Conservation (phyloP, 2,329 filamentous ascomycete species). For the Fusarium sp. region DNA sequence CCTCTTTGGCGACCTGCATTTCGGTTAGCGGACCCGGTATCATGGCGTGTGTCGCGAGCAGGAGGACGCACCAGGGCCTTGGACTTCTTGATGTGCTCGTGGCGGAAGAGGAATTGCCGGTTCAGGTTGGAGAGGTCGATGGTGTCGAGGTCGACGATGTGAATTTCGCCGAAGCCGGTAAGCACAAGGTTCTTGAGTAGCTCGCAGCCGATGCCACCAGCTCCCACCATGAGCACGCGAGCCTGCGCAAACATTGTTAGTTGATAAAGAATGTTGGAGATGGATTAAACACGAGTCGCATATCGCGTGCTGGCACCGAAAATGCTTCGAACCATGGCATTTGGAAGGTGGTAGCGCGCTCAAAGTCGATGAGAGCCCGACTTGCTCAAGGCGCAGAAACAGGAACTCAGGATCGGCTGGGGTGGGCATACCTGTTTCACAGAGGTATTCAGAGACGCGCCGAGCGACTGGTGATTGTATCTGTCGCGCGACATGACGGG, state of each 20-base stretch:
- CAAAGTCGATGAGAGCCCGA: not conserved
- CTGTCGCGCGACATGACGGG: conserved; percentile 59
- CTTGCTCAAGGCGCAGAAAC: conserved; percentile 16
- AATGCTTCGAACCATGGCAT: not conserved
- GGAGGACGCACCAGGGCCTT: conserved; percentile 81
- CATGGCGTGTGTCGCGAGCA: conserved; percentile 10
- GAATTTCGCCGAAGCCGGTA: conserved; percentile 90
- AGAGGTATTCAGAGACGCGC: conserved; percentile 69
- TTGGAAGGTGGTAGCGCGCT: conserved; percentile 9
- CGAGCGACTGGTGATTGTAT: conserved; percentile 75
- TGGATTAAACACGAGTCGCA: conserved; percentile 3
- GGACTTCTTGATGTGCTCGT: conserved; percentile 97
- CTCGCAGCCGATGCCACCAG: conserved; percentile 97
- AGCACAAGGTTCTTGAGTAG: conserved; percentile 96
- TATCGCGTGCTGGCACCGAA: not conserved
- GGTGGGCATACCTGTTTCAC: conserved; percentile 73
- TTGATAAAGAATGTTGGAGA: not conserved
- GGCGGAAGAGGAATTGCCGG: conserved; percentile 94
- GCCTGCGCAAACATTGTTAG: conserved; percentile 65
- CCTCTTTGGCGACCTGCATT: conserved; percentile 87
- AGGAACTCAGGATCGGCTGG: conserved; percentile 2
- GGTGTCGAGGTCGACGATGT: conserved; percentile 96
- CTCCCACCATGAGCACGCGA: conserved; percentile 92
- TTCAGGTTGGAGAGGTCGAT: conserved; percentile 99
- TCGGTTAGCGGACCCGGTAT: conserved; percentile 32